These are phyloP conservation scores for Daldinia sp. DNA, from an alignment of 2,329 filamentous ascomycete species.

Conservation along the genomic window DNA sequence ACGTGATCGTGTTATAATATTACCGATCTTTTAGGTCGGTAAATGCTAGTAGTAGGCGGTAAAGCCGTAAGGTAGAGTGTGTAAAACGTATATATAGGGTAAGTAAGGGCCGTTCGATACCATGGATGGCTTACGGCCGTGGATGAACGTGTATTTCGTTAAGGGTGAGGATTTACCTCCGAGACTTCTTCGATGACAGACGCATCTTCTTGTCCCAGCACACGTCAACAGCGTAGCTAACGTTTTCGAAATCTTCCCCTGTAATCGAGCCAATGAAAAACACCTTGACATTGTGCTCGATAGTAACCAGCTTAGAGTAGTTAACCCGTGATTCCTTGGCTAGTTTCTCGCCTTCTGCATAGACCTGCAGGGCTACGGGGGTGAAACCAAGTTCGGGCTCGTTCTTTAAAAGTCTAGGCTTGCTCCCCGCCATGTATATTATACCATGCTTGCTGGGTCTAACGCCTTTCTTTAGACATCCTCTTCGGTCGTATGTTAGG, in stretches of 20 bases:
- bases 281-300: constrained; percentile 67
- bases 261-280: constrained; percentile 62
- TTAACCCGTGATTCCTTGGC: constrained; percentile 62
- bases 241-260: constrained; percentile 51
- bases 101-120: constrained; percentile 1
- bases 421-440: constrained; percentile 51
- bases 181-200: constrained; percentile 37
- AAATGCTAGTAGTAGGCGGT: neutral
- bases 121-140: constrained; percentile 19
- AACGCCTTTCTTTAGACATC: constrained; percentile 61
- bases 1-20: constrained; percentile 23
- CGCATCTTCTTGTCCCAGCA: constrained; percentile 59
- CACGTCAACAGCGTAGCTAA: constrained; percentile 56
- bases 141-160: constrained; percentile 23
- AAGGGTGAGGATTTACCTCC: constrained; percentile 29
- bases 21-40: constrained; percentile 12
- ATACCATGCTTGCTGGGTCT: constrained; percentile 64
- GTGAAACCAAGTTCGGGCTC: constrained; percentile 60
- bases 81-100: constrained; percentile 35
- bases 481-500: constrained; percentile 61
- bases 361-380: constrained; percentile 56
- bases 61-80: constrained; percentile 21
- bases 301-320: constrained; percentile 63
- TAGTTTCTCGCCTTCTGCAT: constrained; percentile 55
- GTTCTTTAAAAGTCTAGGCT: constrained; percentile 46